phyloP scores from a whole-genome alignment of 768 basidiomycete species.

The Russula dissimulans region DNA sequence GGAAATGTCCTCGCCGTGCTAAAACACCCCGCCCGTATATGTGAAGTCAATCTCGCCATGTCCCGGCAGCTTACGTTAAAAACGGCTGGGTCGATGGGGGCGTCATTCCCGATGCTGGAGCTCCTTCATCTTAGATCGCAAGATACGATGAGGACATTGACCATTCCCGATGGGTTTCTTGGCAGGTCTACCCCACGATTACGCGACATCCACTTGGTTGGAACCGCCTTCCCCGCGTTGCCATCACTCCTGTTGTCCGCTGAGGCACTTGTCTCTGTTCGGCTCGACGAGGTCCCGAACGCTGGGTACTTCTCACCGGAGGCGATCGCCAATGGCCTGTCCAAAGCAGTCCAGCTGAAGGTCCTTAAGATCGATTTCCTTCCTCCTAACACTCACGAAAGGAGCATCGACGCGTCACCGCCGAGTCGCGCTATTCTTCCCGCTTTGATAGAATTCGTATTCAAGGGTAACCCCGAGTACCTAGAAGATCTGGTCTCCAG shows the following conservation, averaged over 20 bases:
- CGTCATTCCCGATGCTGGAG: constrained; percentile 17
- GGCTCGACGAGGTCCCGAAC: neutral
- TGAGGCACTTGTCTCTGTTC: neutral
- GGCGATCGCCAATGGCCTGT: neutral
- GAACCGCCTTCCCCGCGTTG: neutral
- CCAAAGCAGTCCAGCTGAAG: neutral
- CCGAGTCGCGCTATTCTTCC: neutral
- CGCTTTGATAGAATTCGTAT: neutral
- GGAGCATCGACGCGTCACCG: neutral
- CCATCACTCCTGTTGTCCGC: neutral
- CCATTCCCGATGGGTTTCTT: constrained; percentile 1
- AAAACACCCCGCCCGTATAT: neutral
- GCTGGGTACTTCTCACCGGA: neutral
- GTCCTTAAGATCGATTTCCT: neutral
- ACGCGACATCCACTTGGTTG: neutral
- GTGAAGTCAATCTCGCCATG: neutral
- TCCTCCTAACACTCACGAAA: neutral
- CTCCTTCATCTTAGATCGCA: constrained; percentile 22
- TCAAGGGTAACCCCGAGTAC: constrained; percentile 4
- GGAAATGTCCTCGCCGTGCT: neutral
- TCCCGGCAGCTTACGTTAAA: neutral
- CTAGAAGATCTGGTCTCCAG: constrained; percentile 3
- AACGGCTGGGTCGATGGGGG: constrained; percentile 17
- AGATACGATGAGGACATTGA: constrained; percentile 28
- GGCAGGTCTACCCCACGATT: neutral